Evolutionary conservation across 768 basidiomycete species (phyloP).

Genomic region (Lyophyllum decastes): DNA sequence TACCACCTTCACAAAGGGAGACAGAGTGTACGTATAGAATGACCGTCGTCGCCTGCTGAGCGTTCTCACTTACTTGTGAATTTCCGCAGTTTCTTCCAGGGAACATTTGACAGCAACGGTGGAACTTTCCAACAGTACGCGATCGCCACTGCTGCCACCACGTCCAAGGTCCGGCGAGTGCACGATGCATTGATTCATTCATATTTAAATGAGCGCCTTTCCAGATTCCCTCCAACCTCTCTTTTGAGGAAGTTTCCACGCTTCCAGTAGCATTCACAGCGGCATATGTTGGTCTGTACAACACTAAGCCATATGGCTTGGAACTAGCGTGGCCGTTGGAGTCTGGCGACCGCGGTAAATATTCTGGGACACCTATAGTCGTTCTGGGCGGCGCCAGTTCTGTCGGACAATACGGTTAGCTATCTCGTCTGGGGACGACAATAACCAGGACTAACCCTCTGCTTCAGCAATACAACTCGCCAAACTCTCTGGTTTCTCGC

Average conservation of each 20-base stretch:
- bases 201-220: not conserved
- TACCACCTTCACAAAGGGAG: constrained; percentile 48
- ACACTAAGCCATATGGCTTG: constrained; percentile 19
- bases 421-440: not conserved
- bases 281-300: constrained; percentile 37
- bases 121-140: constrained; percentile 48
- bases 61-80: too few species aligned
- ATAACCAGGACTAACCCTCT: not conserved
- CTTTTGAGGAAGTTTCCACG: constrained; percentile 41
- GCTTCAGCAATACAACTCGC: constrained; percentile 37
- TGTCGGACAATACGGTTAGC: constrained; percentile 28
- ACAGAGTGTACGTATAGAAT: constrained; percentile 45
- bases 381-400: constrained; percentile 29
- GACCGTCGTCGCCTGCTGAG: not conserved
- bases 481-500: constrained; percentile 40
- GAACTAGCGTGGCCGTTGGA: constrained; percentile 27
- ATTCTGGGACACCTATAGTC: constrained; percentile 30
- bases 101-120: constrained; percentile 35
- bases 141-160: constrained; percentile 37
- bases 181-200: not conserved
- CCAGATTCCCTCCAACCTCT: constrained; percentile 38
- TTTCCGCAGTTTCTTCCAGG: constrained; percentile 37
- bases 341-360: constrained; percentile 23
- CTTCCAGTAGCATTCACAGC: constrained; percentile 40
- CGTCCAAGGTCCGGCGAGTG: constrained; percentile 37